Evolutionary conservation across 2,329 filamentous ascomycete species (phyloP).

Genomic region (Fusarium mexicanum): DNA sequence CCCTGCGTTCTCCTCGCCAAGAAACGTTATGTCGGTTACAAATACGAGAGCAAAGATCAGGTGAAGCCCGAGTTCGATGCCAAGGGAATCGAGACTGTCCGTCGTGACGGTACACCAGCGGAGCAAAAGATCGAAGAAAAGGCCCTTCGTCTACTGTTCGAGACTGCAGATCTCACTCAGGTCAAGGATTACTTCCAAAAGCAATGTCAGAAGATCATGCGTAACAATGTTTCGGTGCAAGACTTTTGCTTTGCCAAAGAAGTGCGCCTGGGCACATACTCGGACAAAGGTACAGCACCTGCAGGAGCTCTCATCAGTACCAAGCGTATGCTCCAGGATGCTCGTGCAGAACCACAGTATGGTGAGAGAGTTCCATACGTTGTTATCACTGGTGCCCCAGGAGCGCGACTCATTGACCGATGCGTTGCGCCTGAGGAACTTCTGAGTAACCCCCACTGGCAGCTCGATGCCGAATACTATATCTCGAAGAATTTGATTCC

Average conservation of each 20-base stretch:
- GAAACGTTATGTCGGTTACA: conserved; percentile 98
- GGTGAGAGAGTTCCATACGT: conserved; percentile 96
- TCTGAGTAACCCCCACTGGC: conserved; percentile 77
- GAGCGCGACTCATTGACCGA: conserved; percentile 85
- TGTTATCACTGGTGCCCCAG: conserved; percentile 87
- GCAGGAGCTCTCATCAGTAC: conserved; percentile 91
- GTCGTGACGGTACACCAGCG: conserved; percentile 91
- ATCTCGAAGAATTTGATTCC: conserved; percentile 96
- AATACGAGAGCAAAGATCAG: conserved; percentile 85
- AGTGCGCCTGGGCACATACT: conserved; percentile 88
- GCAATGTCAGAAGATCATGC: conserved; percentile 94
- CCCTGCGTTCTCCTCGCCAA: conserved; percentile 94
- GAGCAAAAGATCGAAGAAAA: conserved; percentile 98
- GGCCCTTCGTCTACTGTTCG: conserved; percentile 86
- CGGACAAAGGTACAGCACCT: conserved; percentile 78
- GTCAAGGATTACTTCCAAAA: conserved; percentile 90
- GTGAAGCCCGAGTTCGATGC: conserved; percentile 89
- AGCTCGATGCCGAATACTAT: conserved; percentile 95
- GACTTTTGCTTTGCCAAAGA: conserved; percentile 97
- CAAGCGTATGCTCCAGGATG: conserved; percentile 85
- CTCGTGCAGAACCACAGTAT: conserved; percentile 89
- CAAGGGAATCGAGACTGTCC: conserved; percentile 97
- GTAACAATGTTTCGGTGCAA: conserved; percentile 85
- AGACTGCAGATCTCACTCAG: conserved; percentile 86
- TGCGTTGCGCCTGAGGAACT: conserved; percentile 89